A percentile compares a stretch with the other conserved stretches of the same genome.
Conservation (phyloP, 2,329 filamentous ascomycete genomes). For the Monosporascus sp. region DNA sequence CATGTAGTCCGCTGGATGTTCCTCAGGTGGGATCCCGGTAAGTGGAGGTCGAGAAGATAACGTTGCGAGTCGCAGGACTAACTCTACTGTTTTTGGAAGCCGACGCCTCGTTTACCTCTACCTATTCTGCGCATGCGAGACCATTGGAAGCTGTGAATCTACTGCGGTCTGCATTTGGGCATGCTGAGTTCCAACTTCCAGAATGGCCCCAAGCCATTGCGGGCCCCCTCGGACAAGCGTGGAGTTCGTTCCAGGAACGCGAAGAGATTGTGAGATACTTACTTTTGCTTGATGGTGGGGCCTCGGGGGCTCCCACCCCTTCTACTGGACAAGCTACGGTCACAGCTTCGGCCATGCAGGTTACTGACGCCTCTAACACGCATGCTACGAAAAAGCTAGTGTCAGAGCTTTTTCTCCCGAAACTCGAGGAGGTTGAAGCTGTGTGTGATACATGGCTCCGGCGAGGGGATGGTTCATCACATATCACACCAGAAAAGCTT, state of each 20-base stretch:
- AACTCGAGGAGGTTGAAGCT: slow-evolving; percentile 43
- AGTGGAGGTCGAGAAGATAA: slow-evolving; percentile 19
- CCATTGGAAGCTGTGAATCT: slow-evolving; percentile 64
- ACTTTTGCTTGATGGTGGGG: slow-evolving; percentile 41
- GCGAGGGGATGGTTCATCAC: slow-evolving; percentile 38
- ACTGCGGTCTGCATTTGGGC: slow-evolving; percentile 63
- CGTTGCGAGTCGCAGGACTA: slow-evolving; percentile 5
- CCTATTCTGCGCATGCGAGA: slow-evolving; percentile 57
- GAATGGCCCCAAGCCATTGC: slow-evolving; percentile 35
- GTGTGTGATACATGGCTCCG: slow-evolving; percentile 44
- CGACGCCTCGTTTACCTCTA: slow-evolving; percentile 62
- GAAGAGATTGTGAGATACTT: slow-evolving; percentile 48
- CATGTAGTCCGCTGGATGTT: slow-evolving; percentile 78
- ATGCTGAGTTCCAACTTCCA: slow-evolving; percentile 26
- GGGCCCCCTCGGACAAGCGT: slow-evolving; percentile 43
- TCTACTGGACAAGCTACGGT: slow-evolving; percentile 1
- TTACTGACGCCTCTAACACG: slow-evolving; percentile 30
- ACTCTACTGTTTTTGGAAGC: slow-evolving; percentile 34
- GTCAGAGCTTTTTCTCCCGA: slow-evolving; percentile 49
- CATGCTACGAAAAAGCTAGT: slow-evolving; percentile 45
- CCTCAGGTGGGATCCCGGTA: slow-evolving; percentile 77
- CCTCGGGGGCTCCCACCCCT: slow-evolving; percentile 1
- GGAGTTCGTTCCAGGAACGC: slow-evolving; percentile 39
- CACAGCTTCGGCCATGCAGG: slow-evolving; percentile 11
- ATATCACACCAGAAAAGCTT: slow-evolving; percentile 48